These are phyloP conservation scores for Leccinellum luteum DNA, from an alignment of 768 basidiomycete species.

Conservation along the genomic window DNA sequence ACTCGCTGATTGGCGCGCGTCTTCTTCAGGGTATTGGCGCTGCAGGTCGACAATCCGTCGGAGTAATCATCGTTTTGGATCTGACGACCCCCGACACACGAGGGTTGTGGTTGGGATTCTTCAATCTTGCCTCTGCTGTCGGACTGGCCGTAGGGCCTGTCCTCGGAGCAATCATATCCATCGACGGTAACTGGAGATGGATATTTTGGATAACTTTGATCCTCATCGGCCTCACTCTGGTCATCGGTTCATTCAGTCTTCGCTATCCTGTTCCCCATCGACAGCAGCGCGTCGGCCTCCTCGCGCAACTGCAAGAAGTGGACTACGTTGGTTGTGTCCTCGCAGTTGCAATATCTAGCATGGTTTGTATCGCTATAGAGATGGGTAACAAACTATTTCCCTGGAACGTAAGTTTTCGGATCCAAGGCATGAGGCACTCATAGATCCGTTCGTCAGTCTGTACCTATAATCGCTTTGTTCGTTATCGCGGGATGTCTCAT, in stretches of 20 bases:
- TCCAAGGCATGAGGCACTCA: neutral
- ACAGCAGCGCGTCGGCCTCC: slow-evolving; percentile 30
- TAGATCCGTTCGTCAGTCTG: slow-evolving; percentile 20
- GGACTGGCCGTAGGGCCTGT: slow-evolving; percentile 48
- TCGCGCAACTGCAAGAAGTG: slow-evolving; percentile 33
- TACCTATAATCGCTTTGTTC: slow-evolving; percentile 29
- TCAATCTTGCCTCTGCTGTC: slow-evolving; percentile 37
- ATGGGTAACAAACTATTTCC: slow-evolving; percentile 38
- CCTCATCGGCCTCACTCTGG: slow-evolving; percentile 31
- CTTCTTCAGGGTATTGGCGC: slow-evolving; percentile 38
- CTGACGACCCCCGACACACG: slow-evolving; percentile 36
- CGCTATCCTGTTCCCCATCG: slow-evolving; percentile 33
- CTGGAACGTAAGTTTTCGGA: slow-evolving; percentile 28
- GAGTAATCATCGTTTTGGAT: slow-evolving; percentile 35
- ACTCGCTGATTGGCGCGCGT: slow-evolving; percentile 33
- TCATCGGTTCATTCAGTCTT: slow-evolving; percentile 26
- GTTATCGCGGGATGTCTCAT: slow-evolving; percentile 30
- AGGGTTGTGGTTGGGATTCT: slow-evolving; percentile 36
- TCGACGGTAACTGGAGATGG: slow-evolving; percentile 45
- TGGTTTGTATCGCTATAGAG: slow-evolving; percentile 36
- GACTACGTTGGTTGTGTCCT: slow-evolving; percentile 32
- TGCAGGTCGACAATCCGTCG: slow-evolving; percentile 36
- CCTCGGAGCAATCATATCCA: slow-evolving; percentile 44
- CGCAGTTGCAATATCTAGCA: slow-evolving; percentile 34
- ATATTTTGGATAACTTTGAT: slow-evolving; percentile 42